Conservation (phyloP, 2,329 filamentous ascomycete species). For the Alternaria sp. region DNA sequence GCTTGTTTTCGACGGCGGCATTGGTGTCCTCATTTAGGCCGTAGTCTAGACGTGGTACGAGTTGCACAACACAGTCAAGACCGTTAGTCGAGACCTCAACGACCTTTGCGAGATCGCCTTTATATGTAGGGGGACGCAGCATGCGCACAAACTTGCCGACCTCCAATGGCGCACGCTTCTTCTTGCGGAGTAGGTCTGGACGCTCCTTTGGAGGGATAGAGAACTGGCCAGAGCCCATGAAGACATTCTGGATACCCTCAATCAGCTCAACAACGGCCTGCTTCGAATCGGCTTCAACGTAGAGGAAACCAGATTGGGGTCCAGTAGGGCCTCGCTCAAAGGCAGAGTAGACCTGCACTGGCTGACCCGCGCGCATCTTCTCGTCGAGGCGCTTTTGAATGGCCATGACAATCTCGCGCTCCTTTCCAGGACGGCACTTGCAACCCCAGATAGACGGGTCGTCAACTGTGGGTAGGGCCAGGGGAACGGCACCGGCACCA, state of each 20-base stretch:
- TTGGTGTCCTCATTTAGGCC: constrained; percentile 81
- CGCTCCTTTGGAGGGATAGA: constrained; percentile 96
- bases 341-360: constrained; percentile 83
- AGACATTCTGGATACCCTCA: constrained; percentile 87
- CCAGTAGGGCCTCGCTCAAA: constrained; percentile 81
- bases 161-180: constrained; percentile 80
- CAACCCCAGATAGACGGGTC: constrained; percentile 97
- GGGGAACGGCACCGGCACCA: constrained; percentile 47
- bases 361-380: constrained; percentile 76
- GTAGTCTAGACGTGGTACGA: constrained; percentile 92
- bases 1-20: constrained; percentile 66
- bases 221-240: constrained; percentile 84
- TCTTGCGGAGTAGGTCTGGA: constrained; percentile 91
- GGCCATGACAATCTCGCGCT: constrained; percentile 85
- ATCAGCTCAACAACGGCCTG: constrained; percentile 84
- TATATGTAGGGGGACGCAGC: constrained; percentile 79
- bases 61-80: constrained; percentile 82
- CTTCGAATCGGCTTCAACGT: constrained; percentile 88
- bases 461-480: constrained; percentile 90
- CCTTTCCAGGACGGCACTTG: constrained; percentile 92
- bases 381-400: constrained; percentile 92
- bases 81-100: constrained; percentile 93
- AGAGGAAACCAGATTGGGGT: constrained; percentile 92
- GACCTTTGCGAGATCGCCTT: constrained; percentile 89
- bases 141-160: constrained; percentile 93